Conservation (phyloP, 805 yeast species). For the Metschnikowia picachoensis region DNA sequence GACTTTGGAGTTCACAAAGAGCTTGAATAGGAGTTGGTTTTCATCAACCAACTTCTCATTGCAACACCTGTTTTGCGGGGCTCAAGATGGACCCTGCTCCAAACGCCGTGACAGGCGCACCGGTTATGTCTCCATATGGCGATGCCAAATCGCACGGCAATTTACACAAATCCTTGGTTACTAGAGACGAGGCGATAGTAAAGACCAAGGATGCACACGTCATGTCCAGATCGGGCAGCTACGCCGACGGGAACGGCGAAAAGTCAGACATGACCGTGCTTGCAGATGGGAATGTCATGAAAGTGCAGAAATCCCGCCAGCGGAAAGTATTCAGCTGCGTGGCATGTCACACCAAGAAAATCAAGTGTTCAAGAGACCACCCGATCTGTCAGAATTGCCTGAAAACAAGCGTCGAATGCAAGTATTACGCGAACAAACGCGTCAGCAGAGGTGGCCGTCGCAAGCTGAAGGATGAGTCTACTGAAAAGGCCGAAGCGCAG, state of each 20-base stretch:
- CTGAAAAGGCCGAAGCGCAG: not conserved
- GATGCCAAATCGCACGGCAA: not conserved
- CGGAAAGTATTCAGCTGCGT: conserved; percentile 54
- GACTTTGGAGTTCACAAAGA: no score
- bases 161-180: not conserved
- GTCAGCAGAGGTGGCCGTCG: conserved; percentile 43
- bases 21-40: no score
- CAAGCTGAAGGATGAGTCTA: not conserved
- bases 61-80: no score
- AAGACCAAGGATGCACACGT: not conserved
- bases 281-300: conserved; percentile 52
- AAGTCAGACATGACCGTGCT: conserved; percentile 23
- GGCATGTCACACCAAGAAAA: conserved; percentile 58
- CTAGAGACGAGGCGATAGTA: not conserved
- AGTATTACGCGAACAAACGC: conserved; percentile 55
- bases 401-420: conserved; percentile 45
- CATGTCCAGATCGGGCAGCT: not conserved
- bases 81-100: no score
- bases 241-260: not conserved
- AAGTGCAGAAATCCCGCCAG: conserved; percentile 59
- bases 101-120: not conserved
- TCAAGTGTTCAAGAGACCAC: conserved; percentile 56
- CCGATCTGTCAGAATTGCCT: conserved; percentile 57
- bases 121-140: not conserved
- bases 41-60: no score